Evolutionary conservation across 176 grass and related monocot genomes (phyloP), one percentile per base, ranked within the genome.

Genomic region (Phyllostachys edulis): DNA sequence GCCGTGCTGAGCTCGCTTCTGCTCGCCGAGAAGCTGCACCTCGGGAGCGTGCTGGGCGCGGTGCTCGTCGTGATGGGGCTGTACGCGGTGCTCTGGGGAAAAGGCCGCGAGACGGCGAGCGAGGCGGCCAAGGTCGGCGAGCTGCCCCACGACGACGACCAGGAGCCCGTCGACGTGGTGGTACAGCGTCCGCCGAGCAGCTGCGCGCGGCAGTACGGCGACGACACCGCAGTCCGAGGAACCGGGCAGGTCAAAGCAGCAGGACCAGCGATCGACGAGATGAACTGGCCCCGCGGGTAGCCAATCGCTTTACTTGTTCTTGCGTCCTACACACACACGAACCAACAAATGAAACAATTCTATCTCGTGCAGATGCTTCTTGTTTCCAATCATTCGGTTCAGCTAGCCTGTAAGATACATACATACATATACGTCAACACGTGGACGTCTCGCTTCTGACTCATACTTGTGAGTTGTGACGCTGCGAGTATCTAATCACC

Each of bases 71-170:
- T 99, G 51, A 0, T 62, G 1, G 96, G 93, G 0, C 73, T 99
- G 38, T 99, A 99, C 78, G 71, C 88, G 6, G 96, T 99, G 44
- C 88, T 99, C 5, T 99, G 96, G 96, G 96, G 91, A 0, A 99
- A 96, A 77, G 70, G 78, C 1, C 89, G 83, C 16, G 96, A 99
- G 65, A 9, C 81, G 0, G 79, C 67, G 9, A 71, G 50, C 11
- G 70, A 84, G 11, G 41, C 56, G 0, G 82, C 90, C 67, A 92
- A 88, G 85, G 75, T 79, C 14, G 18, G 5, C 37, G 63, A 89
- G 18, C 46, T 68, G 7, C 47, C 85, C 16, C 5, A 4, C 26
- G 42, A 52, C 14, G 7, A 4, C 26, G 42, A 52, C 14, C 17
- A 54, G 9, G 40, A 50, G 10, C 69, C 55, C 4, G 77, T 93